These are phyloP conservation scores for Priceomyces melissophilus DNA, from an alignment of 805 yeast genomes.

Conservation along the genomic window DNA sequence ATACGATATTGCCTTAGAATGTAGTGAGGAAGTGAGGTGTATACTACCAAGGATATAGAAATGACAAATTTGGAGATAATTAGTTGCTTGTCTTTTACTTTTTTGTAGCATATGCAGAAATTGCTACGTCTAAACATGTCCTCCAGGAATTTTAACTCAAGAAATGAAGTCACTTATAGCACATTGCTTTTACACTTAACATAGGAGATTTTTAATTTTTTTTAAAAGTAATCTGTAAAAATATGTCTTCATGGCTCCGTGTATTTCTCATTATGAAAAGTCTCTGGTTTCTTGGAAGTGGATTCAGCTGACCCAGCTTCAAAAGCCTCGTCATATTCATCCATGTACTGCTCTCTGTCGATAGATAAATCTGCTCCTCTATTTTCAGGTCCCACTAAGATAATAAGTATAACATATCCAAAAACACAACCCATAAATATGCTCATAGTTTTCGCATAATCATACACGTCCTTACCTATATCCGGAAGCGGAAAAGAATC, in stretches of 20 bases:
- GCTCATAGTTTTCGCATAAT: conserved; percentile 63
- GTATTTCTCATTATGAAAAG: no score
- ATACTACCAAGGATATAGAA: no score
- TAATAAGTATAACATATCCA: conserved; percentile 46
- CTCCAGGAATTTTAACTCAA: no score
- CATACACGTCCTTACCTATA: conserved; percentile 25
- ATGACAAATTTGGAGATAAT: no score
- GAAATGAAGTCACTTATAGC: no score
- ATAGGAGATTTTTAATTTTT: no score
- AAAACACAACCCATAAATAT: conserved; percentile 65
- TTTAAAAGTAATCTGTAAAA: conserved; percentile 2
- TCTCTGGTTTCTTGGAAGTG: neutral
- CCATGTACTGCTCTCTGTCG: conserved; percentile 5
- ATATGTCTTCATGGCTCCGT: neutral
- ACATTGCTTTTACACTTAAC: no score
- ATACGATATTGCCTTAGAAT: no score
- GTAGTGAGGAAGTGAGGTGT: no score
- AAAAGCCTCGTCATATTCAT: conserved; percentile 1
- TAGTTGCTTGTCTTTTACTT: no score
- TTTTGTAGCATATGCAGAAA: no score
- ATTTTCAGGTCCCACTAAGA: conserved; percentile 62
- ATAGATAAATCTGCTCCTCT: conserved; percentile 10
- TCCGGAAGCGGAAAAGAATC: conserved; percentile 40
- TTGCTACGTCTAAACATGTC: no score
- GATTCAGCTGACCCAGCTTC: conserved; percentile 1